Base-by-base conservation (phyloP, 345 rosid species). In the Triadica sebifera region DNA sequence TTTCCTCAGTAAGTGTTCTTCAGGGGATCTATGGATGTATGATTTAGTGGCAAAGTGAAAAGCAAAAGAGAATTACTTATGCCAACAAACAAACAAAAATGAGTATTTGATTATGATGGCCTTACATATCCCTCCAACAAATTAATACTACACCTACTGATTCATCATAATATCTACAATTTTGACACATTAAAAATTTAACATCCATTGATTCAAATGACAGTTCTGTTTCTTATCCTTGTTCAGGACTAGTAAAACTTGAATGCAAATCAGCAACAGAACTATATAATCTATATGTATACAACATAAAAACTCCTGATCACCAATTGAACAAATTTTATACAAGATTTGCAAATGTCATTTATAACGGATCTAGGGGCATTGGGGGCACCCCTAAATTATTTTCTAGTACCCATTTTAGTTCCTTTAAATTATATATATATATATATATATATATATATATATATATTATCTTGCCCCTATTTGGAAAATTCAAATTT, bases 11-110 rank as follows among this genome's bases (percentile, higher is more conserved):
- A 15, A 67, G 57, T 50, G 55, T 66, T n/a, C 2, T 46, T n/a
- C 41, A 67, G 17, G 17, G 58, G 43, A 67, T 58, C 22, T 67
- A 50, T 29, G 3, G 71, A 12, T 50, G 4, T 50, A 29, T 12
- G 19, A 46, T 43, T 46, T 24, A 22, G 56, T 66, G 56, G 37
- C 70, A 46, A 67, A 67, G 57, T 67, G 71, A 67, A 67, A 29
- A 67, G 58, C 38, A 50, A 49, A 67, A 29, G n/a, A 50, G 24
- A 41, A 16, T 66, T 50, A 49, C 12, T 12, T 50, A 67, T 49
- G 41, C n/a, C n/a, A n/a, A n/a, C n/a, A n/a, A n/a, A n/a, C n/a
- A n/a, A n/a, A n/a, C 56, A 67, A 67, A 67, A 67, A 29, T 3
- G 13, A 3, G 22, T 47, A 66, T 67, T 17, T 67, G 22, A 67